Evolutionary conservation across 192 early-diverging fungal genomes (phyloP), one percentile per base, ranked within the genome.

Genomic region (Entomortierella beljakovae): DNA sequence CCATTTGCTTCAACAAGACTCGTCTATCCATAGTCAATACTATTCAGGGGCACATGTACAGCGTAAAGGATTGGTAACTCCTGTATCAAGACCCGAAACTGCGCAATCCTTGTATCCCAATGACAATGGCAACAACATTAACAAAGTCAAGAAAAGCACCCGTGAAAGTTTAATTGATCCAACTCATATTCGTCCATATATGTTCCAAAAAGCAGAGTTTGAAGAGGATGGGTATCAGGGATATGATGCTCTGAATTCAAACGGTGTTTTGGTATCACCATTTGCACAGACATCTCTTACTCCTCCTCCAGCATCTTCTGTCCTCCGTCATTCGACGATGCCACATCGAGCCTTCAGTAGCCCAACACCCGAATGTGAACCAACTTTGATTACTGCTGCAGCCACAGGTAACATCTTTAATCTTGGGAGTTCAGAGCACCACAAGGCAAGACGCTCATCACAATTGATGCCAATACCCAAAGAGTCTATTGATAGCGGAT

Each of bases 131-230:
- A 59, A 38, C 49, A 42, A 42, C 40, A 49, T 49, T 25, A n/a
- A 16, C 23, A 52, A 29, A 22, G 43, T n/a, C 18, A 49, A 28
- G 11, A 25, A n/a, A 10, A 61, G 25, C 26, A 53, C 55, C 5
- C 74, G 74, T 9, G 74, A 77, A 48, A 77, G 74, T 28, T 55
- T 77, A 35, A 61, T 77, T 6, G 74, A 77, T 40, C 74, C 74
- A 9, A 50, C 51, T 0, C 70, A 65, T 34, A 16, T 31, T 16
- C 50, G 53, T 3, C 53, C 48, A 9, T 34, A 49, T n/a, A 29
- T 20, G 48, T 46, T 58, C 57, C 43, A 33, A 34, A 62, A 59
- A 37, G 33, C 48, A 48, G 55, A 57, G 25, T 37, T 33, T 10
- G 61, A 58, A 15, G 57, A 49, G n/a, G 54, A 59, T 46, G 56